phyloP scores from a whole-genome alignment of 1,284 basidiomycete genomes.

The Naganishia sp. region DNA sequence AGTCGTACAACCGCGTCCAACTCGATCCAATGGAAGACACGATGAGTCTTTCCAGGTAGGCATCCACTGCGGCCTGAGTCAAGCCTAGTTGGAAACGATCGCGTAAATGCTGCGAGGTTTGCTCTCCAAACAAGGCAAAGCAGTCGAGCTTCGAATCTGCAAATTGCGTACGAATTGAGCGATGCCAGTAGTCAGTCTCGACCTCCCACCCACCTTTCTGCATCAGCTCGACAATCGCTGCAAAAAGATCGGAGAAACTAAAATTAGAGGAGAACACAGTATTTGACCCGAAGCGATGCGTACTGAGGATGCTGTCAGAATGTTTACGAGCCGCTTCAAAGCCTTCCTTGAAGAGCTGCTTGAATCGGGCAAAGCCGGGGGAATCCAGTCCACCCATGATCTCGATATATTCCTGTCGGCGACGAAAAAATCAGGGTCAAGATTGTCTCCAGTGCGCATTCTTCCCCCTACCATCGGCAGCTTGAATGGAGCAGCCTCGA shows the following conservation, averaged over 20 bases:
- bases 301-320: slow-evolving; percentile 93
- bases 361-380: slow-evolving; percentile 80
- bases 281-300: slow-evolving; percentile 46
- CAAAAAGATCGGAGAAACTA: not conserved
- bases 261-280: not conserved
- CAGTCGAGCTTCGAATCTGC: slow-evolving; percentile 89
- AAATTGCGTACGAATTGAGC: not conserved
- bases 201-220: slow-evolving; percentile 68
- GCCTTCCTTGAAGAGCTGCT: slow-evolving; percentile 81
- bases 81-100: slow-evolving; percentile 92
- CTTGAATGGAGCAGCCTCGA: slow-evolving; percentile 99
- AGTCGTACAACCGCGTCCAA: slow-evolving; percentile 90
- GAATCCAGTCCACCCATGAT: slow-evolving; percentile 86
- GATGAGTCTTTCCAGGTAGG: slow-evolving; percentile 83
- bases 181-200: not conserved
- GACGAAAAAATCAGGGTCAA: not conserved
- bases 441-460: not conserved
- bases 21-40: slow-evolving; percentile 85
- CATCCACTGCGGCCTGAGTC: slow-evolving; percentile 81
- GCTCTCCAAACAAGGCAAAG: slow-evolving; percentile 84
- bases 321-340: slow-evolving; percentile 94
- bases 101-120: slow-evolving; percentile 81
- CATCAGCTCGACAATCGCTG: slow-evolving; percentile 93
- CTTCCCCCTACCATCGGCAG: slow-evolving; percentile 63
- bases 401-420: slow-evolving; percentile 82